These are phyloP conservation scores for Phytophthora cryptogea DNA, from an alignment of 352 stramenopile species.

Conservation along the genomic window DNA sequence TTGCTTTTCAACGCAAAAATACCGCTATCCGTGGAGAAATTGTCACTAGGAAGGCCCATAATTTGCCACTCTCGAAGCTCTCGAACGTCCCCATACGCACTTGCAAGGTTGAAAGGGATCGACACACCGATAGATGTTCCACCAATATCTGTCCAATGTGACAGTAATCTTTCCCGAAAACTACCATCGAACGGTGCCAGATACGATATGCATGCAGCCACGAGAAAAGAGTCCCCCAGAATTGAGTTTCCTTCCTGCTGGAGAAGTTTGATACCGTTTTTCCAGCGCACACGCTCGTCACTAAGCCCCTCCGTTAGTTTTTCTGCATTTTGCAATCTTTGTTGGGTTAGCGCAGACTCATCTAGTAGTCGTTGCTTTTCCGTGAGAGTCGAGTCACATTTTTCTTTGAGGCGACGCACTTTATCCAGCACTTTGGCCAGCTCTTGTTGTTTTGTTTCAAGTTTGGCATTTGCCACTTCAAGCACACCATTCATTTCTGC, in stretches of 20 bases:
- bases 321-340: constrained; percentile 57
- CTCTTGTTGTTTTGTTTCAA: constrained; percentile 72
- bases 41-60: constrained; percentile 87
- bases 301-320: constrained; percentile 70
- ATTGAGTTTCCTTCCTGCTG: constrained; percentile 50
- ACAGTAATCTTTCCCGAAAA: constrained; percentile 44
- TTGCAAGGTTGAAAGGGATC: constrained; percentile 55
- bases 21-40: constrained; percentile 89
- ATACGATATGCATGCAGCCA: constrained; percentile 66
- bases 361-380: constrained; percentile 72
- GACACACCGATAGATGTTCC: constrained; percentile 35
- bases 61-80: constrained; percentile 90
- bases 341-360: constrained; percentile 66
- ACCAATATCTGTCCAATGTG: constrained; percentile 31
- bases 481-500: constrained; percentile 80
- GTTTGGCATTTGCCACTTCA: constrained; percentile 67
- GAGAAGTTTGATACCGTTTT: constrained; percentile 60
- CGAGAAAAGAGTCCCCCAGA: constrained; percentile 65
- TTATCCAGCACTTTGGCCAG: constrained; percentile 58
- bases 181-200: constrained; percentile 64
- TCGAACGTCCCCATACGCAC: constrained; percentile 79
- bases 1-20: constrained; percentile 87
- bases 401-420: constrained; percentile 55
- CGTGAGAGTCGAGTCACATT: constrained; percentile 60
- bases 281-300: constrained; percentile 75